These are phyloP conservation scores for Phytopythium helicoides DNA, from an alignment of 352 stramenopile species.

Conservation along the genomic window DNA sequence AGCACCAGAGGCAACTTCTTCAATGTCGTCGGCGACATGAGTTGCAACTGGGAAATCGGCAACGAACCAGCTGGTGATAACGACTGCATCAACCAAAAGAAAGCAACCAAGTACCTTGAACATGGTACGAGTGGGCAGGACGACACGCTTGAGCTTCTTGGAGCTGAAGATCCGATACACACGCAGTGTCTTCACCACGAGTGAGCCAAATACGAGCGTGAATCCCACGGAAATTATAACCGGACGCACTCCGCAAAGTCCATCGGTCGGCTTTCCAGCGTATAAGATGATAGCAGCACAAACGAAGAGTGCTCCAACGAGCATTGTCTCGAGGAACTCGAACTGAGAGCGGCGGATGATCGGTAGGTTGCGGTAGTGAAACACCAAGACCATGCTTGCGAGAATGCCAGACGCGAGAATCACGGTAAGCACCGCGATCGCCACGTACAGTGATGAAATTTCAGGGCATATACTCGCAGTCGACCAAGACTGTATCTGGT, in stretches of 20 bases:
- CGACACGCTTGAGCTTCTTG: slow-evolving; percentile 15
- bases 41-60: slow-evolving; percentile 7
- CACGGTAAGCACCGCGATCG: slow-evolving; percentile 11
- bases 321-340: slow-evolving; percentile 13
- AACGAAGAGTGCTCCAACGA: background rate
- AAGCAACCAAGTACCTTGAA: slow-evolving; percentile 18
- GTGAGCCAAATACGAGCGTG: slow-evolving; percentile 14
- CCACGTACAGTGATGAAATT: slow-evolving; percentile 6
- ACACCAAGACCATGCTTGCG: slow-evolving; percentile 4
- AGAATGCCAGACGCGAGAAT: background rate
- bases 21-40: slow-evolving; percentile 9
- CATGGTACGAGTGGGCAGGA: slow-evolving; percentile 9
- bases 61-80: slow-evolving; percentile 13
- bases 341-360: slow-evolving; percentile 27
- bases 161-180: slow-evolving; percentile 29
- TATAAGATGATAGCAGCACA: background rate
- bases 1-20: slow-evolving; percentile 15
- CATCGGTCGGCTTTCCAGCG: background rate
- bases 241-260: background rate
- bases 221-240: slow-evolving; percentile 1
- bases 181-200: slow-evolving; percentile 23
- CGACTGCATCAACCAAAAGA: slow-evolving; percentile 15
- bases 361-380: slow-evolving; percentile 10
- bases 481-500: slow-evolving; percentile 14
- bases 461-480: slow-evolving; percentile 42